Evolutionary conservation across 345 rosid species (phyloP).

Genomic region (Syzygium grande): DNA sequence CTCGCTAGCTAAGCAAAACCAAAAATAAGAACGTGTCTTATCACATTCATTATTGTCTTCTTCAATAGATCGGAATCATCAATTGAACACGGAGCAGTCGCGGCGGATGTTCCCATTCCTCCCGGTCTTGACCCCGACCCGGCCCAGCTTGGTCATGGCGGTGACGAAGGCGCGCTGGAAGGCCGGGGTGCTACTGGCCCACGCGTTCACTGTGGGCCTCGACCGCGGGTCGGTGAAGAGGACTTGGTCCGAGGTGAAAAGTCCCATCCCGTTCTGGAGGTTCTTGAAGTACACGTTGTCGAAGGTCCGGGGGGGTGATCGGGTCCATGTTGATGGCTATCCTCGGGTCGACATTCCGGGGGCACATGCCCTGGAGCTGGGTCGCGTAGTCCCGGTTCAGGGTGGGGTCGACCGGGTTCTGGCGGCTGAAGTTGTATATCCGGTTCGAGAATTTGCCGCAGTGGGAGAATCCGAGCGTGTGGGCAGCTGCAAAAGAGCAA

Average conservation of each 20-base stretch:
- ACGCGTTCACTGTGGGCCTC: slow-evolving; percentile 41
- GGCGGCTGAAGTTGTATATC: slow-evolving; percentile 47
- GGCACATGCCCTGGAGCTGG: slow-evolving; percentile 58
- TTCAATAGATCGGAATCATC: neutral
- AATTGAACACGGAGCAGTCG: slow-evolving; percentile 44
- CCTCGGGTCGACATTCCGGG: slow-evolving; percentile 50
- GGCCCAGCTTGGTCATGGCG: slow-evolving; percentile 72
- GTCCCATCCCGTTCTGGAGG: slow-evolving; percentile 57
- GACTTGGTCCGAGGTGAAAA: slow-evolving; percentile 76
- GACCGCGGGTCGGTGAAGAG: slow-evolving; percentile 57
- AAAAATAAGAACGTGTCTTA: neutral
- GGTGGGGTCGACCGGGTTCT: slow-evolving; percentile 49
- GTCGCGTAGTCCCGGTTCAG: slow-evolving; percentile 44
- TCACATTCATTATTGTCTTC: neutral
- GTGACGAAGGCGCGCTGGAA: slow-evolving; percentile 44
- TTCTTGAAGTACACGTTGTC: slow-evolving; percentile 70
- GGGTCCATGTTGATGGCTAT: slow-evolving; percentile 87
- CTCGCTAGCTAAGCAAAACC: neutral
- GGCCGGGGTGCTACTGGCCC: slow-evolving; percentile 36
- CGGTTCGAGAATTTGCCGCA: slow-evolving; percentile 46
- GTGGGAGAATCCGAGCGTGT: slow-evolving; percentile 77
- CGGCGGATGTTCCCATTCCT: slow-evolving; percentile 51
- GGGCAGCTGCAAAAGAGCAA: slow-evolving; percentile 47
- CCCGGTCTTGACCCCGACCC: slow-evolving; percentile 62
- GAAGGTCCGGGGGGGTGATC: slow-evolving; percentile 46